Conservation (phyloP, 2,329 filamentous ascomycete species). For the Aspergillus sergii region DNA sequence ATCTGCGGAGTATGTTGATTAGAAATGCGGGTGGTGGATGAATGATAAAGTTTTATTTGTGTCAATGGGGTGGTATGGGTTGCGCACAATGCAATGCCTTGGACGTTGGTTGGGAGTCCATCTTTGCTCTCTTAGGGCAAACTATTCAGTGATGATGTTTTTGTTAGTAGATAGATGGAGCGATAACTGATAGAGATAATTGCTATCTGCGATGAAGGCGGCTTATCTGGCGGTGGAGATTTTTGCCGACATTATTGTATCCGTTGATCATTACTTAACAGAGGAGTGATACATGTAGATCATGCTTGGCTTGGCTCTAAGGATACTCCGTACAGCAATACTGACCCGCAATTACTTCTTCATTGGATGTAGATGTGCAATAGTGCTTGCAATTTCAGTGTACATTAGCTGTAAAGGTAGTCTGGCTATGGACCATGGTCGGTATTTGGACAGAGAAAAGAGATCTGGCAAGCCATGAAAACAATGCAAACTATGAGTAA, state of each 20-base stretch:
- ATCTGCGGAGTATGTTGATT: slow-evolving; percentile 29
- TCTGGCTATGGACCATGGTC: neutral
- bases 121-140: slow-evolving; percentile 14
- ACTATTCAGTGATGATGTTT: slow-evolving; percentile 10
- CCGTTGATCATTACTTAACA: neutral
- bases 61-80: neutral
- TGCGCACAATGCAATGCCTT: slow-evolving; percentile 22
- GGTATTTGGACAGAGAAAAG: neutral
- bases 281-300: neutral
- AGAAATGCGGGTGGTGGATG: neutral
- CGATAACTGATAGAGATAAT: slow-evolving; percentile 3
- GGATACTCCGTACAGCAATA: too few relatives aligned
- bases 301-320: neutral
- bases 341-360: neutral
- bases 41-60: neutral
- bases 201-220: slow-evolving; percentile 15
- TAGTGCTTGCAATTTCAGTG: neutral
- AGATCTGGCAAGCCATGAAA: neutral
- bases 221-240: slow-evolving; percentile 13
- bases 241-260: slow-evolving; percentile 18
- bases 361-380: neutral
- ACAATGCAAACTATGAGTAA: neutral
- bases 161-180: neutral
- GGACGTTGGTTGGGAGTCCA: slow-evolving; percentile 35
- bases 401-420: neutral